Evolutionary conservation across 345 rosid genomes (phyloP).

Genomic region (Acer yangbiense): DNA sequence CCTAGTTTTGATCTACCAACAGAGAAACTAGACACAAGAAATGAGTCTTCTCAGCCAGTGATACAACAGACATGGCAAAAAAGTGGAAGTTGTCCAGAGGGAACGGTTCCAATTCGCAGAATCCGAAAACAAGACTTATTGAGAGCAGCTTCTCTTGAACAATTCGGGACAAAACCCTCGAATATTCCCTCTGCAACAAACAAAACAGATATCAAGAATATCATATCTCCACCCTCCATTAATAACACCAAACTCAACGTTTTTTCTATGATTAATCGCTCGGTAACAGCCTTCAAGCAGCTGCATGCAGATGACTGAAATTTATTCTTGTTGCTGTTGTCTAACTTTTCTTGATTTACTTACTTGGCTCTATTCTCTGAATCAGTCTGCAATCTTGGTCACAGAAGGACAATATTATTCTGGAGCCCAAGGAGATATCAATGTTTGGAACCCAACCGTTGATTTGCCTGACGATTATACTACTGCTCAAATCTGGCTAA

Average conservation of each 20-base stretch:
- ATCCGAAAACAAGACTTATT: slow-evolving; percentile 36
- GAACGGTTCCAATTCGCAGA: slow-evolving; percentile 57
- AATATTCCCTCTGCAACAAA: background rate
- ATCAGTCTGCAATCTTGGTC: slow-evolving; percentile 32
- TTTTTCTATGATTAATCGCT: slow-evolving; percentile 11
- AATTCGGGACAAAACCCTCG: slow-evolving; percentile 35
- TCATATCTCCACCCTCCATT: background rate
- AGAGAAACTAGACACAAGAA: background rate
- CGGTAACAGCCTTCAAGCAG: slow-evolving; percentile 31
- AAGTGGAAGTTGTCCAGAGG: slow-evolving; percentile 46
- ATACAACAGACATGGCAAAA: slow-evolving; percentile 44
- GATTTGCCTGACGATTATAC: slow-evolving; percentile 34
- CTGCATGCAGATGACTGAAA: background rate
- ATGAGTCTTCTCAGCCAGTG: slow-evolving; percentile 20
- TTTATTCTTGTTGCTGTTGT: background rate
- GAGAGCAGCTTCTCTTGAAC: slow-evolving; percentile 34
- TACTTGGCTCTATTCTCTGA: background rate
- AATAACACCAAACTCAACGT: background rate
- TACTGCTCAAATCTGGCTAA: slow-evolving; percentile 49
- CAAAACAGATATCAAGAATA: background rate
- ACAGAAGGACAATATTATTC: slow-evolving; percentile 34
- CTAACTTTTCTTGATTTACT: background rate
- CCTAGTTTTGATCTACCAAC: slow-evolving; percentile 28
- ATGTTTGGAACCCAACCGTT: slow-evolving; percentile 48
- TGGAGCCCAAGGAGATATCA: slow-evolving; percentile 45